Conservation (phyloP, 495 filamentous ascomycete genomes). For the Monascus purpureus region DNA sequence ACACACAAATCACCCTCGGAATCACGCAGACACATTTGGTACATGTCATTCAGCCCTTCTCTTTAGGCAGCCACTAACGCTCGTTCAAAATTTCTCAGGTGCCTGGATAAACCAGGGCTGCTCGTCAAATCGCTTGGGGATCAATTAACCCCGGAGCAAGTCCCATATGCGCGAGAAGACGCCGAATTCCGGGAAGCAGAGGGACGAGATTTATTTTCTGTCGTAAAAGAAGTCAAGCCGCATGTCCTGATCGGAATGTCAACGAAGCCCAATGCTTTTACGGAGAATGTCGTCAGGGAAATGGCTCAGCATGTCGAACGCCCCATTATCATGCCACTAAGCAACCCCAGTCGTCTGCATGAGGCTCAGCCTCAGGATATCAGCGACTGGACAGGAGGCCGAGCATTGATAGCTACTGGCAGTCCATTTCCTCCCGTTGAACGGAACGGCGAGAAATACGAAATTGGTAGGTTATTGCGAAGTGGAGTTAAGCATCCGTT, state of each 20-base stretch:
- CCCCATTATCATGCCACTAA: constrained; percentile 73
- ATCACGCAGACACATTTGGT: constrained; percentile 75
- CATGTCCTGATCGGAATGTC: constrained; percentile 77
- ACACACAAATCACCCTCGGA: constrained; percentile 53
- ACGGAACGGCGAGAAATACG: constrained; percentile 46
- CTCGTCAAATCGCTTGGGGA: constrained; percentile 48
- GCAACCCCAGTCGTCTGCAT: constrained; percentile 75
- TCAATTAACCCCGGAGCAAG: constrained; percentile 50
- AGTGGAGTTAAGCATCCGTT: neutral
- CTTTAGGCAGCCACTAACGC: neutral
- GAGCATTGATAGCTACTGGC: constrained; percentile 72
- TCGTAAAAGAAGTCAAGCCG: constrained; percentile 60
- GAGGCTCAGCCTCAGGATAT: constrained; percentile 73
- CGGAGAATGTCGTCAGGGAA: constrained; percentile 53
- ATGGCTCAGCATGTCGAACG: constrained; percentile 69
- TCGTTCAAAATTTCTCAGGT: constrained; percentile 31
- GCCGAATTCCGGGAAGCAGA: constrained; percentile 47
- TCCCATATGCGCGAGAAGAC: constrained; percentile 49
- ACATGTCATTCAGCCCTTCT: constrained; percentile 5
- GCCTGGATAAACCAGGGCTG: constrained; percentile 74
- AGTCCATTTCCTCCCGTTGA: constrained; percentile 70
- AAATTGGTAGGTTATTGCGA: constrained; percentile 36
- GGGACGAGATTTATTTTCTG: constrained; percentile 42
- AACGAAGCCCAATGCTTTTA: constrained; percentile 69
- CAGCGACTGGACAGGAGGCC: constrained; percentile 62